These are phyloP conservation scores for Diaporthe amygdali DNA, from an alignment of 2,329 filamentous ascomycete species.

Conservation along the genomic window DNA sequence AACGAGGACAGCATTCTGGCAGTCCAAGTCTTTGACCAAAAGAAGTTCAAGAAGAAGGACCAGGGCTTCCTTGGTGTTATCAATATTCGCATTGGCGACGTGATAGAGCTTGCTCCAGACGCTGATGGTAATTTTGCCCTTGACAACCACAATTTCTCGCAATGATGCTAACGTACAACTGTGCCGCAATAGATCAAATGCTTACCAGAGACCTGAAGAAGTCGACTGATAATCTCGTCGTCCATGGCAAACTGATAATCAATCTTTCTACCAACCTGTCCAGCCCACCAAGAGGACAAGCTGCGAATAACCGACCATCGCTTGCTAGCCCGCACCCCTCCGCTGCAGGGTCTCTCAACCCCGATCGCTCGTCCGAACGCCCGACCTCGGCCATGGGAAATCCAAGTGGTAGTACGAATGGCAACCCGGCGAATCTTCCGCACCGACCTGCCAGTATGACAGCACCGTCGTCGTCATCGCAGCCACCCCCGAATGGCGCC, in stretches of 20 bases:
- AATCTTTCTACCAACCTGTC: constrained; percentile 92
- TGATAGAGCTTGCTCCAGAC: constrained; percentile 87
- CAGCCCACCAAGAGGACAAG: constrained; percentile 64
- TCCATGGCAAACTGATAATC: constrained; percentile 96
- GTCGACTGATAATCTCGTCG: constrained; percentile 96
- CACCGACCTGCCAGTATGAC: constrained; percentile 55
- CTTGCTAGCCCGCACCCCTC: constrained; percentile 50
- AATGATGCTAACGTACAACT: constrained; percentile 34
- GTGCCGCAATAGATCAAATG: constrained; percentile 82
- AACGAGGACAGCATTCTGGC: constrained; percentile 96
- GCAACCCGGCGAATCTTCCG: constrained; percentile 48
- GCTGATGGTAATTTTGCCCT: constrained; percentile 75
- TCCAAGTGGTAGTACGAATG: constrained; percentile 47
- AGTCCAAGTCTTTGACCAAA: constrained; percentile 98
- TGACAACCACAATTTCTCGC: constrained; percentile 27
- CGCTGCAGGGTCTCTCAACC: constrained; percentile 48
- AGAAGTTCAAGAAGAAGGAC: constrained; percentile 99
- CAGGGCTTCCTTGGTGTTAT: constrained; percentile 98
- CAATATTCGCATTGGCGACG: constrained; percentile 93
- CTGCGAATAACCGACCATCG: constrained; percentile 52
- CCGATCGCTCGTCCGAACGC: constrained; percentile 51
- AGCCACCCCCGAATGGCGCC: constrained; percentile 42
- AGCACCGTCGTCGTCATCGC: constrained; percentile 37
- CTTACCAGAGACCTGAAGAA: constrained; percentile 96
- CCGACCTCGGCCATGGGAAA: constrained; percentile 60